Evolutionary conservation across 768 basidiomycete genomes (phyloP).

Genomic region (Dioszegia crocea): DNA sequence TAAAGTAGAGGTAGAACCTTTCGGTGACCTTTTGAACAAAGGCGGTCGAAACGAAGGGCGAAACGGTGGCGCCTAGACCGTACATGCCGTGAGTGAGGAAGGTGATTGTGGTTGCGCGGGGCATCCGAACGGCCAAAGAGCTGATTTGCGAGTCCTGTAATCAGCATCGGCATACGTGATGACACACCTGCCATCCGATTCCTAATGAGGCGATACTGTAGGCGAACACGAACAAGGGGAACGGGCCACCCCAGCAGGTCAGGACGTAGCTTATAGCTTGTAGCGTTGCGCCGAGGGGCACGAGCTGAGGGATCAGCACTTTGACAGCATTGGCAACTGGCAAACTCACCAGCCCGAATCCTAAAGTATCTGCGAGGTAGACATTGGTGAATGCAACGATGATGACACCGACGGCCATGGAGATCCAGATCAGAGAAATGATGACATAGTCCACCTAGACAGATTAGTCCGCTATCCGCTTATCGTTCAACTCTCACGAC

Average conservation of each 20-base stretch:
- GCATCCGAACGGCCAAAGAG: slow-evolving; percentile 53
- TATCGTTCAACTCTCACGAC: not conserved
- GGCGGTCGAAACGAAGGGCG: slow-evolving; percentile 76
- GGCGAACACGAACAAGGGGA: slow-evolving; percentile 53
- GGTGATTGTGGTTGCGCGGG: slow-evolving; percentile 51
- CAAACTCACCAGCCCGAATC: slow-evolving; percentile 40
- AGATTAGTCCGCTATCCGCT: not conserved
- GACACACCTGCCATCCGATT: slow-evolving; percentile 54
- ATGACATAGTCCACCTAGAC: slow-evolving; percentile 34
- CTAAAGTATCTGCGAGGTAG: slow-evolving; percentile 50
- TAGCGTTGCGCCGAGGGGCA: not conserved
- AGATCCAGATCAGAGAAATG: slow-evolving; percentile 64
- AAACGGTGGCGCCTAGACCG: slow-evolving; percentile 55
- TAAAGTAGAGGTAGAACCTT: slow-evolving; percentile 60
- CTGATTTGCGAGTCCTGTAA: slow-evolving; percentile 56
- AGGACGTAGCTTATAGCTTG: slow-evolving; percentile 28
- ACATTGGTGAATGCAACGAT: slow-evolving; percentile 56
- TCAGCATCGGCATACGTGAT: not conserved
- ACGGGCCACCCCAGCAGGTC: slow-evolving; percentile 53
- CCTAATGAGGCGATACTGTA: slow-evolving; percentile 55
- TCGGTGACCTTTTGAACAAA: slow-evolving; percentile 50
- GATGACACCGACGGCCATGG: slow-evolving; percentile 54
- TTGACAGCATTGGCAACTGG: slow-evolving; percentile 49
- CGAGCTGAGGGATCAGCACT: slow-evolving; percentile 3
- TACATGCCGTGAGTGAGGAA: slow-evolving; percentile 39